Conservation (phyloP, 2,329 filamentous ascomycete genomes). For the Colletotrichum echinochloae region DNA sequence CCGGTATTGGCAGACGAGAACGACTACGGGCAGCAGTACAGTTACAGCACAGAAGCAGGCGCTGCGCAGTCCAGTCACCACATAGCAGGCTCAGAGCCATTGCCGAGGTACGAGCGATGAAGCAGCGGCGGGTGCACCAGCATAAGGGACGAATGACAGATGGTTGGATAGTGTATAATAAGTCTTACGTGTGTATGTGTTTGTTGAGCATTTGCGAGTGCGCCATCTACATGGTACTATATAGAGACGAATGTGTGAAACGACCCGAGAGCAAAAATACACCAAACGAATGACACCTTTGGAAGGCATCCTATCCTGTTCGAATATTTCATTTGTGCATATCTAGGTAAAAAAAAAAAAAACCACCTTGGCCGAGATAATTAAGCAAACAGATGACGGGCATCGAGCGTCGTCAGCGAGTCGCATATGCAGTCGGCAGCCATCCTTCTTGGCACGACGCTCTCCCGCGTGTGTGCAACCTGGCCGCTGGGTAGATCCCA, state of each 20-base stretch:
- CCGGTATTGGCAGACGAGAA: constrained; percentile 69
- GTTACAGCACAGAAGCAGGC: constrained; percentile 33
- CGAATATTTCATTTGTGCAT: not conserved
- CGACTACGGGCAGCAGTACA: constrained; percentile 56
- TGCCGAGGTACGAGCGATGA: constrained; percentile 53
- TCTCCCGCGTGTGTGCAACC: constrained; percentile 11
- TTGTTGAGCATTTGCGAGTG: constrained; percentile 33
- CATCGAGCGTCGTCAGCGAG: not conserved
- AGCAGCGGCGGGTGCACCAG: not conserved
- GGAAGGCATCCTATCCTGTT: not conserved
- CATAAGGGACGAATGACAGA: constrained; percentile 22
- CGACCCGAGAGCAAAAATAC: constrained; percentile 36
- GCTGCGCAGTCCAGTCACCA: constrained; percentile 27
- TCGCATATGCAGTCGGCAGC: constrained; percentile 13
- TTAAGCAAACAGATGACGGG: not conserved
- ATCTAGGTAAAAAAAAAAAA: not conserved
- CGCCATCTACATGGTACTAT: constrained; percentile 36
- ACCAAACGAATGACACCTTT: constrained; percentile 24
- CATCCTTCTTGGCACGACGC: constrained; percentile 30
- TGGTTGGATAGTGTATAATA: constrained; percentile 39
- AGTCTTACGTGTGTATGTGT: constrained; percentile 15
- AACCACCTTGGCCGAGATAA: not conserved
- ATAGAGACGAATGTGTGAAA: constrained; percentile 33
- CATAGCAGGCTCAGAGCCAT: constrained; percentile 44
- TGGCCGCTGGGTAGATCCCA: not conserved